Evolutionary conservation across 1,284 basidiomycete species (phyloP), one percentile per base, ranked within the genome.

Genomic region (Peniophora sp.): DNA sequence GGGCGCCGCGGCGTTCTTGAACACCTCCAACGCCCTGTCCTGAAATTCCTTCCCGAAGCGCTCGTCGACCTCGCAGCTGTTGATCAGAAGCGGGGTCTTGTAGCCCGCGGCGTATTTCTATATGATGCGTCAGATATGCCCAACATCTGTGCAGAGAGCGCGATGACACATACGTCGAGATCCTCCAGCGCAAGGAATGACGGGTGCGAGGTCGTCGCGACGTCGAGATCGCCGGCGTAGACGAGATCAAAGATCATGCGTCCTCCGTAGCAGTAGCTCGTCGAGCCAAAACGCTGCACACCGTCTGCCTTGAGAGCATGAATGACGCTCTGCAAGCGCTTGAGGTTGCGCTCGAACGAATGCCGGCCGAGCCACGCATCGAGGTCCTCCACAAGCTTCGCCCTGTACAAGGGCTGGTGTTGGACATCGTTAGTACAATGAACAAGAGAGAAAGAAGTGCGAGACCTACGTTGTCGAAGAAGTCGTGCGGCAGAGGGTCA

Each of bases 401-500:
- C 39, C 39, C 8, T 41, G n/a, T 41, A 22, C 39, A 5, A 6
- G 8, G 39, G 25, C 27, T 32, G 27, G 5, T 6, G 16, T 41
- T 5, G 5, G 38, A 41, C 5, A 20, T n/a, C n/a, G 8, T 41
- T 20, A 41, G 38, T 10, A 41, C n/a, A 5, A 22, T 14, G 19
- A 8, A 8, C n/a, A 22, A n/a, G n/a, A 20, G 38, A n/a, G 38
- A 8, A 41, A 41, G 5, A 12, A 45, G 17, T 24, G 58, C 54
- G 14, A 20, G 38, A 41, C 27, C 6, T 12, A 32, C 27, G 27
- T 32, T 12, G 27, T 5, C 12, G 27, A 32, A 32, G 12, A 32
- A 32, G 27, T 32, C 27, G 6, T 5, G 43, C 24, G 67, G 60
- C 35, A 73, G 47, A 2, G 69, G 47, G 49, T 78, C 77, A 27